These are phyloP conservation scores for Moesziomyces aphidis DNA, from an alignment of 1,284 basidiomycete genomes.

Conservation along the genomic window DNA sequence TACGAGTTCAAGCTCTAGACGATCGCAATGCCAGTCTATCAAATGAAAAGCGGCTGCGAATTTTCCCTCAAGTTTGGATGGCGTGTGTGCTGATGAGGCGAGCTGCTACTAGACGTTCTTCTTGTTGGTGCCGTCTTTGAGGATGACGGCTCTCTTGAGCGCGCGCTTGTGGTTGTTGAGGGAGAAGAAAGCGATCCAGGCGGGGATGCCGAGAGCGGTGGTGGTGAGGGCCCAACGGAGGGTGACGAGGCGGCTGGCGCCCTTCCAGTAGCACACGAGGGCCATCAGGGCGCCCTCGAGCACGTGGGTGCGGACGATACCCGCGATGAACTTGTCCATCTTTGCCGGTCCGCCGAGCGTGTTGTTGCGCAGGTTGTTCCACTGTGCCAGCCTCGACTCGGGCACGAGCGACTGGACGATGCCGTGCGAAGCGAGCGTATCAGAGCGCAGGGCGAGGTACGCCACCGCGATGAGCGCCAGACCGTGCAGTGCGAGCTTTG, in stretches of 20 bases:
- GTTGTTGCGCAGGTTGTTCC: constrained; percentile 38
- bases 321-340: constrained; percentile 33
- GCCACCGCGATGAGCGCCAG: constrained; percentile 5
- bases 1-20: constrained; percentile 72
- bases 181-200: constrained; percentile 47
- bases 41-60: too few species aligned
- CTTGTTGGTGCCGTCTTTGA: constrained; percentile 30
- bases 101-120: constrained; percentile 4
- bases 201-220: constrained; percentile 43
- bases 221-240: constrained; percentile 43
- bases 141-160: constrained; percentile 18
- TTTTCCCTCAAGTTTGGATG: too few species aligned
- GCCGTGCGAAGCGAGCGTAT: constrained; percentile 28
- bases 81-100: too few species aligned
- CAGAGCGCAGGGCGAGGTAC: constrained; percentile 38
- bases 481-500: constrained; percentile 22
- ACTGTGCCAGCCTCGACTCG: constrained; percentile 15
- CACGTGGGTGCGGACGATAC: constrained; percentile 31
- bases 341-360: constrained; percentile 32
- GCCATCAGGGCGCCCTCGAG: constrained; percentile 34
- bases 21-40: neutral
- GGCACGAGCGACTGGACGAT: constrained; percentile 29
- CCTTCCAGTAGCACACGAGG: constrained; percentile 30
- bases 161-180: constrained; percentile 44
- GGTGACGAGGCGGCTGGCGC: constrained; percentile 19